Evolutionary conservation across 192 early-diverging fungal genomes (phyloP), one percentile per base, ranked within the genome.

Genomic region (Podila horticola): DNA sequence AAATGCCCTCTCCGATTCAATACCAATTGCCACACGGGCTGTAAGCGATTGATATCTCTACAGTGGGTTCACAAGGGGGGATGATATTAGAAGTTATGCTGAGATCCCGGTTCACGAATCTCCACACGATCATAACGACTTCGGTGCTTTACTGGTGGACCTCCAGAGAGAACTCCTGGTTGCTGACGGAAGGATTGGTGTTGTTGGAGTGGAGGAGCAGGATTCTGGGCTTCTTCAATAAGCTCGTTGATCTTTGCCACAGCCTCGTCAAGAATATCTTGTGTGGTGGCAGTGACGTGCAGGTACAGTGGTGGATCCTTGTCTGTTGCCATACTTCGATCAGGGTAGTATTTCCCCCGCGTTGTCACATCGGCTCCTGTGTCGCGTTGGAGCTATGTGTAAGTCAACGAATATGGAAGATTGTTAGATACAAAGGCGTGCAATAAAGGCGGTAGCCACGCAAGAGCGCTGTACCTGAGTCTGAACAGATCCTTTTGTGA

Each of bases 331-430:
- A 92, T 52, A 48, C 74, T 87, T 8, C 88, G 75, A 73, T 96
- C 89, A 30, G 89, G 83, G 79, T 95, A 96, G 82, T 94, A 94
- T 63, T 92, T 91, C 75, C 95, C 96, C 48, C 92, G 84, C n/a
- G 95, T 96, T 4, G 91, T 92, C 22, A 97, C 88, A 73, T 92
- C 92, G 7, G 93, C 93, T 30, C 89, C 92, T 22, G 95, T 94
- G 31, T 93, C 92, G 30, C 94, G 90, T 67, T 90, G 91, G 61
- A 96, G 90, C 71, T 85, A 62, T 57, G 36, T 12, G 20, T 26
- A 8, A 45, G 13, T 45, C 41, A 17, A 45, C 12, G 41, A 45
- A 15, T 0, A 45, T 45, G n/a, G 6, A 29, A 71, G n/a, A 50
- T 49, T 4, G 57, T 17, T 15, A 68, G 28, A 17, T 45, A 2